phyloP scores from a whole-genome alignment of 2,329 filamentous ascomycete genomes.

The Diaporthe sp. region DNA sequence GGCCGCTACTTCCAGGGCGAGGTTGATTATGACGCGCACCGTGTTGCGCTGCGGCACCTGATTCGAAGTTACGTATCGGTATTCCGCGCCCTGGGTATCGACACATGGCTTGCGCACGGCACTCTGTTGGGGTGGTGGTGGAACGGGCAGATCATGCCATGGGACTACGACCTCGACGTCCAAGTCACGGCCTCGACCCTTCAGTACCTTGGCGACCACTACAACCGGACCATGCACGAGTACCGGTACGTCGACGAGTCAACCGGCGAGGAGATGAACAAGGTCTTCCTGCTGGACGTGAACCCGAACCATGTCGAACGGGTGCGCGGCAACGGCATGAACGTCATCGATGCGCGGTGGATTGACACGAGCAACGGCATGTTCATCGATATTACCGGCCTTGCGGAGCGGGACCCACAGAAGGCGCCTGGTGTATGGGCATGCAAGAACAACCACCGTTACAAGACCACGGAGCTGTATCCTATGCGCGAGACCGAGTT shows the following conservation, averaged over 20 bases:
- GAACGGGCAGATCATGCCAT: slow-evolving; percentile 83
- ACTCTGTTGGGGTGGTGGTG: slow-evolving; percentile 92
- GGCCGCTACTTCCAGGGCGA: slow-evolving; percentile 74
- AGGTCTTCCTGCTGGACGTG: slow-evolving; percentile 79
- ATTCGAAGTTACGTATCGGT: slow-evolving; percentile 82
- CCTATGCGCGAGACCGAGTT: slow-evolving; percentile 82
- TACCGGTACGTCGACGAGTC: slow-evolving; percentile 65
- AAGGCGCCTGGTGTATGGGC: slow-evolving; percentile 76
- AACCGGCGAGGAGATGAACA: slow-evolving; percentile 55
- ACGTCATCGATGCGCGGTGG: slow-evolving; percentile 89
- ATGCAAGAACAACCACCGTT: slow-evolving; percentile 86
- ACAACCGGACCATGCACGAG: slow-evolving; percentile 77
- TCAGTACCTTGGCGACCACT: slow-evolving; percentile 72
- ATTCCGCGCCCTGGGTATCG: slow-evolving; percentile 74
- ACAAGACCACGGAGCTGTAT: slow-evolving; percentile 79
- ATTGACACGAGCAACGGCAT: slow-evolving; percentile 82
- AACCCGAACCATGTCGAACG: slow-evolving; percentile 78
- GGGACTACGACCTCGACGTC: slow-evolving; percentile 89
- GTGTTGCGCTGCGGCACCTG: slow-evolving; percentile 76
- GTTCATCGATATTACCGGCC: slow-evolving; percentile 86
- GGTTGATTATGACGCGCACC: slow-evolving; percentile 77
- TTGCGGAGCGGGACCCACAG: slow-evolving; percentile 76
- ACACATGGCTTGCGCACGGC: slow-evolving; percentile 91
- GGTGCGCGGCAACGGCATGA: slow-evolving; percentile 75
- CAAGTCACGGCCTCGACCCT: slow-evolving; percentile 81